These are phyloP conservation scores for Amphirosellinia nigrospora DNA, from an alignment of 495 filamentous ascomycete genomes.

Conservation along the genomic window DNA sequence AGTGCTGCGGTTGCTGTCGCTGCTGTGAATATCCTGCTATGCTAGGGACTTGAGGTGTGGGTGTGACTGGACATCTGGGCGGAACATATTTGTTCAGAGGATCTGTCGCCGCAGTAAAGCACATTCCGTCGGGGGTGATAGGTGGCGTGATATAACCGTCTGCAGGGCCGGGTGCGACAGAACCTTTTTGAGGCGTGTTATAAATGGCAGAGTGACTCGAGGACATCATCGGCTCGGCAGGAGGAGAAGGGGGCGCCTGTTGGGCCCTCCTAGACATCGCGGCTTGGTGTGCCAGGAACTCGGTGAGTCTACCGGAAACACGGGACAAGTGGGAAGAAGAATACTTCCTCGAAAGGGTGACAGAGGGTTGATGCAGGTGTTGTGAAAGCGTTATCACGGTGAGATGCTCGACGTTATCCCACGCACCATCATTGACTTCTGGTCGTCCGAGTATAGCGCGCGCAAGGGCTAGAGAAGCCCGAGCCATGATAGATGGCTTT, in stretches of 20 bases:
- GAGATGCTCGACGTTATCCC: slow-evolving; percentile 81
- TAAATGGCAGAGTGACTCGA: slow-evolving; percentile 64
- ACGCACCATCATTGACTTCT: slow-evolving; percentile 75
- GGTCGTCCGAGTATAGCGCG: slow-evolving; percentile 83
- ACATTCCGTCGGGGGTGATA: slow-evolving; percentile 87
- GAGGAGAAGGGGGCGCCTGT: slow-evolving; percentile 68
- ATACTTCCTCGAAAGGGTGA: slow-evolving; percentile 87
- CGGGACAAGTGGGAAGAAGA: slow-evolving; percentile 78
- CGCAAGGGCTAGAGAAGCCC: slow-evolving; percentile 83
- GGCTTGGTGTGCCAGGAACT: slow-evolving; percentile 85
- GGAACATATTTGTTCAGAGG: slow-evolving; percentile 55
- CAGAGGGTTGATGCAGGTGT: slow-evolving; percentile 84
- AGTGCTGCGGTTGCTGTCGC: slow-evolving; percentile 34
- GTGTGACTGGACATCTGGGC: slow-evolving; percentile 60
- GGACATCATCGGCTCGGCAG: slow-evolving; percentile 59
- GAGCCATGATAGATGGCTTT: slow-evolving; percentile 86
- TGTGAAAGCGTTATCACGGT: slow-evolving; percentile 84
- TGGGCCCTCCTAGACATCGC: slow-evolving; percentile 66
- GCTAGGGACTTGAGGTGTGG: slow-evolving; percentile 49
- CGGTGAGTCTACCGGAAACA: slow-evolving; percentile 80
- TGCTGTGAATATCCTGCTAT: slow-evolving; percentile 31
- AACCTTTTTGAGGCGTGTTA: slow-evolving; percentile 86
- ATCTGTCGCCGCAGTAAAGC: slow-evolving; percentile 53
- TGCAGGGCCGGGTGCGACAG: slow-evolving; percentile 64
- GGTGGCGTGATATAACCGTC: slow-evolving; percentile 93